These are phyloP conservation scores for Fraxinus cuspidata DNA, from an alignment of 257 asterid genomes.

Conservation along the genomic window DNA sequence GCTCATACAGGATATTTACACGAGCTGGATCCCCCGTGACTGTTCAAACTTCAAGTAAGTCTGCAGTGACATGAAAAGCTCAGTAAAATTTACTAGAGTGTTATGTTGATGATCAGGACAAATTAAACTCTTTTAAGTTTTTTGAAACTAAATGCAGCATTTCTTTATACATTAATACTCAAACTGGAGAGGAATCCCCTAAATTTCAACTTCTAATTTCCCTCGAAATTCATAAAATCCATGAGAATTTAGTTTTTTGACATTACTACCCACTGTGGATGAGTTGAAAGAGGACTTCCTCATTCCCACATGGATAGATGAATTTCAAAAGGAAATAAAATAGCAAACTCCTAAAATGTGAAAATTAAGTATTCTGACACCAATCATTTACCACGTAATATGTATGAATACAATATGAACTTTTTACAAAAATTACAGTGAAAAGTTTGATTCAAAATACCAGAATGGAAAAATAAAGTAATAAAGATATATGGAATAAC, in stretches of 20 bases:
- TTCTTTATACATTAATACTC: background rate
- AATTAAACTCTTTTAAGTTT: background rate
- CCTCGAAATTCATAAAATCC: background rate
- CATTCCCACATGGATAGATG: background rate
- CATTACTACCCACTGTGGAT: background rate
- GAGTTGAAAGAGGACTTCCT: background rate
- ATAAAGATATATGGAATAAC: too few relatives aligned
- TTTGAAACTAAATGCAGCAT: background rate
- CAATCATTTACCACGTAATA: too few relatives aligned
- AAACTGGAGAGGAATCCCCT: background rate
- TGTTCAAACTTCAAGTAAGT: constrained; percentile 86
- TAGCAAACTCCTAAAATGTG: background rate
- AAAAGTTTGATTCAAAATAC: too few relatives aligned
- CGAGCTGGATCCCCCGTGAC: constrained; percentile 93
- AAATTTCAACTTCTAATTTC: background rate
- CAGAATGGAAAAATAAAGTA: too few relatives aligned
- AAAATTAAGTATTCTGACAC: too few relatives aligned
- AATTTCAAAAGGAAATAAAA: background rate
- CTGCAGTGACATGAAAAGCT: constrained; percentile 47
- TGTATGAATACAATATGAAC: background rate
- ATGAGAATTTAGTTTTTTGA: background rate
- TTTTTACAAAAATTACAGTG: too few relatives aligned
- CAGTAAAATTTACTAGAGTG: background rate
- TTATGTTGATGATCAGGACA: background rate
- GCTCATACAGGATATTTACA: constrained; percentile 87